Evolutionary conservation across 257 asterid genomes (phyloP).

Genomic region (Leptodermis oblonga): DNA sequence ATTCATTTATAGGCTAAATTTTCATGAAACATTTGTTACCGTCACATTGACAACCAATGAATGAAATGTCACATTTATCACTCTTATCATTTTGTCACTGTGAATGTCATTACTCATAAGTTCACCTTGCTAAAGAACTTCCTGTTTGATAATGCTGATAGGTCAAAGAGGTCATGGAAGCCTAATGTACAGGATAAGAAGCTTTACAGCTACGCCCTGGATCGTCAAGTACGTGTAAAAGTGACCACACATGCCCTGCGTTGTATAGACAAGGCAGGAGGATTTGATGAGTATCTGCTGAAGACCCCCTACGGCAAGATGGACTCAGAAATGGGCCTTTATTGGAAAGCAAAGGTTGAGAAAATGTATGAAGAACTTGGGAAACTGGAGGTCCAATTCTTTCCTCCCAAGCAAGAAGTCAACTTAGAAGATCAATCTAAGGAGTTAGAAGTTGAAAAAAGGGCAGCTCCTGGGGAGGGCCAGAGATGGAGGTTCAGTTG

Average conservation of each 20-base stretch:
- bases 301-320: slow-evolving; percentile 89
- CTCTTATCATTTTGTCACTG: background rate
- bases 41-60: background rate
- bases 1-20: no score
- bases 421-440: slow-evolving; percentile 55
- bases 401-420: slow-evolving; percentile 73
- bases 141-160: slow-evolving; percentile 27
- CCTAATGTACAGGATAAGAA: slow-evolving; percentile 89
- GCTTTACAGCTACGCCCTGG: slow-evolving; percentile 85
- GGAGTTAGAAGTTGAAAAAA: slow-evolving; percentile 53
- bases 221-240: slow-evolving; percentile 78
- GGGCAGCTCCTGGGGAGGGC: slow-evolving; percentile 57
- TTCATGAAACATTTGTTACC: no score
- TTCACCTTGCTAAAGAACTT: slow-evolving; percentile 18
- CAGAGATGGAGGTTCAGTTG: slow-evolving; percentile 68
- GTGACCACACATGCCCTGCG: slow-evolving; percentile 90
- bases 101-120: background rate
- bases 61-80: background rate
- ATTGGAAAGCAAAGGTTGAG: slow-evolving; percentile 83
- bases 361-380: slow-evolving; percentile 90
- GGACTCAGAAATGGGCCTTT: slow-evolving; percentile 83
- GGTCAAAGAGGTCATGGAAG: slow-evolving; percentile 85
- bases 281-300: slow-evolving; percentile 86
- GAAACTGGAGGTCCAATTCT: slow-evolving; percentile 80
- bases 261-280: slow-evolving; percentile 97